Conservation (phyloP, 2,329 filamentous ascomycete species). For the Calycina herbarum region DNA sequence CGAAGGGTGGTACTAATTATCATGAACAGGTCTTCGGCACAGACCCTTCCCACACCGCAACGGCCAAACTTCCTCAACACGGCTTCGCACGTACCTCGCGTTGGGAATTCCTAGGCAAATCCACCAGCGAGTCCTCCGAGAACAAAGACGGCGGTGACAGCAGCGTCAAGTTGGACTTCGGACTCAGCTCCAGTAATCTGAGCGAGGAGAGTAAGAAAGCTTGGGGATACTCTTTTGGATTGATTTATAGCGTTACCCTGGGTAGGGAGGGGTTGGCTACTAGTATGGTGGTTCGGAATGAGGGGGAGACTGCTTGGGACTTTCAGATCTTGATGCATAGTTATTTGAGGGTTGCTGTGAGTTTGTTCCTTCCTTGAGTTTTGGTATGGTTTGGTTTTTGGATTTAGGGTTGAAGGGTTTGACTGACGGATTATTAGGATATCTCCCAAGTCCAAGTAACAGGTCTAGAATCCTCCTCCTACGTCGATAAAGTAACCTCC, state of each 20-base stretch:
- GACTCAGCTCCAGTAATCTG: conserved; percentile 73
- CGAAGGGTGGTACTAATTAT: neutral
- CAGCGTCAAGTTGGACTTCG: conserved; percentile 93
- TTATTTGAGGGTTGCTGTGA: conserved; percentile 79
- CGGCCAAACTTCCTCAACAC: conserved; percentile 81
- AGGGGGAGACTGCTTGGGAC: conserved; percentile 77
- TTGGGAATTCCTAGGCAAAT: conserved; percentile 95
- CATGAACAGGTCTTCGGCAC: conserved; percentile 75
- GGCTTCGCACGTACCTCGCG: conserved; percentile 86
- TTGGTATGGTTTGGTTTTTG: neutral
- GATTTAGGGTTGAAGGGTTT: neutral
- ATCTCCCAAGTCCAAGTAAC: conserved; percentile 71
- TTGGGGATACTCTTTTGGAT: conserved; percentile 85
- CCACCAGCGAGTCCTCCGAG: conserved; percentile 61
- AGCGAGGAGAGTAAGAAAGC: conserved; percentile 65
- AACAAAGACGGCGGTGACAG: conserved; percentile 51
- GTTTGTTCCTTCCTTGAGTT: conserved; percentile 34
- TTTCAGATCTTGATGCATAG: conserved; percentile 91
- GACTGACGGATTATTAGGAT: conserved; percentile 56
- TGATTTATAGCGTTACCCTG: conserved; percentile 92
- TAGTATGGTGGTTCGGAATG: conserved; percentile 83
- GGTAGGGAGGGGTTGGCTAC: conserved; percentile 74
- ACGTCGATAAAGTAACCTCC: conserved; percentile 78
- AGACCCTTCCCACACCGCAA: conserved; percentile 73
- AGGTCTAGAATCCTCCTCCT: conserved; percentile 74